phyloP scores from a whole-genome alignment of 495 filamentous ascomycete species.

The Penicillium psychrofluorescens region DNA sequence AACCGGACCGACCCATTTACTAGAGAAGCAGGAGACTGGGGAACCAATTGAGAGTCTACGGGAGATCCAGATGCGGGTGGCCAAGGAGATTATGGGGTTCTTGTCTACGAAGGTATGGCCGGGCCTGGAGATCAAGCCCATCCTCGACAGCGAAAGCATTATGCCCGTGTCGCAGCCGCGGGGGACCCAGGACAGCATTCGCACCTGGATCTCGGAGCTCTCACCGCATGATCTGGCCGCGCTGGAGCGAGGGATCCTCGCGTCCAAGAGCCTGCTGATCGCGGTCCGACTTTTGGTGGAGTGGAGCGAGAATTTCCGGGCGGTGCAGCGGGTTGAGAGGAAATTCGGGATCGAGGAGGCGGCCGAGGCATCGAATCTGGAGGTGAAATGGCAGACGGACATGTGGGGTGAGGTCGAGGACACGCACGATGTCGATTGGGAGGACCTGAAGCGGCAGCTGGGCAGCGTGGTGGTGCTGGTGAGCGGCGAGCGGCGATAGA shows the following conservation, averaged over 20 bases:
- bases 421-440: slow-evolving; percentile 93
- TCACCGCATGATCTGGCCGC: slow-evolving; percentile 74
- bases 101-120: slow-evolving; percentile 77
- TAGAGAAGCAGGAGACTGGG: slow-evolving; percentile 22
- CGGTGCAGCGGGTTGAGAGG: slow-evolving; percentile 23
- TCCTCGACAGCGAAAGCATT: slow-evolving; percentile 66
- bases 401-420: slow-evolving; percentile 97
- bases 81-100: slow-evolving; percentile 60
- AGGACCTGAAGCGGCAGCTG: slow-evolving; percentile 82
- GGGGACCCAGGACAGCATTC: slow-evolving; percentile 65
- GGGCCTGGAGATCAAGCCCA: slow-evolving; percentile 66
- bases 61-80: slow-evolving; percentile 60
- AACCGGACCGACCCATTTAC: not conserved
- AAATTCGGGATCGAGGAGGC: slow-evolving; percentile 57
- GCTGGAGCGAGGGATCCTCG: slow-evolving; percentile 74
- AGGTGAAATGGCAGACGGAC: slow-evolving; percentile 84
- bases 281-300: slow-evolving; percentile 72
- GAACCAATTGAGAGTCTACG: slow-evolving; percentile 48
- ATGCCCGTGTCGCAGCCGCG: slow-evolving; percentile 63
- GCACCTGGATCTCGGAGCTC: slow-evolving; percentile 69
- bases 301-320: slow-evolving; percentile 71
- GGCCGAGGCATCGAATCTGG: slow-evolving; percentile 66
- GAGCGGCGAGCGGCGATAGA: slow-evolving; percentile 43
- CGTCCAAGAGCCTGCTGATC: slow-evolving; percentile 76
- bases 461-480: slow-evolving; percentile 80